Evolutionary conservation across 495 filamentous ascomycete species (phyloP).

Genomic region (Penicillium longicatenatum): DNA sequence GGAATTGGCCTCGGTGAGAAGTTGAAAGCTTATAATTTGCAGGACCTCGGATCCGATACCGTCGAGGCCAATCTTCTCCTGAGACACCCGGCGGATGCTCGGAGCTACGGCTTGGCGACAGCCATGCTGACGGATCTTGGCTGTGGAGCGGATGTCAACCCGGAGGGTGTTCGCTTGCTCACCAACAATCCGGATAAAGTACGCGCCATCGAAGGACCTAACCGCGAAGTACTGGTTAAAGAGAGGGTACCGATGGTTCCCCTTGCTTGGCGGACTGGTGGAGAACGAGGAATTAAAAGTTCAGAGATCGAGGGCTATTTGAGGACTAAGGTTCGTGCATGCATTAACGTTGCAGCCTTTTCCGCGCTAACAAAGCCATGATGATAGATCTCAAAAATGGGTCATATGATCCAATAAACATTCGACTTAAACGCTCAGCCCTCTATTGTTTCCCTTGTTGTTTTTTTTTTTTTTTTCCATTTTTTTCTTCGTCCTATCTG

Average conservation of each 20-base stretch:
- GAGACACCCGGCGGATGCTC: conserved; percentile 89
- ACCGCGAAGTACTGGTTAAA: conserved; percentile 81
- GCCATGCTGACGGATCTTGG: conserved; percentile 90
- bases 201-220: conserved; percentile 87
- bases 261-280: conserved; percentile 83
- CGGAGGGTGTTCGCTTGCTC: conserved; percentile 74
- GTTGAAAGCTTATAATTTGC: conserved; percentile 96
- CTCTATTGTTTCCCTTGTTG: conserved; percentile 5
- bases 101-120: conserved; percentile 92
- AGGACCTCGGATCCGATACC: conserved; percentile 92
- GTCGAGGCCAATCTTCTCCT: conserved; percentile 93
- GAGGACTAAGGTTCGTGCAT: conserved; percentile 74
- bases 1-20: conserved; percentile 95
- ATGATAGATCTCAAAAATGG: conserved; percentile 68
- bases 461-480: not conserved
- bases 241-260: conserved; percentile 95
- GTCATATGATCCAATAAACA: conserved; percentile 61
- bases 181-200: conserved; percentile 99
- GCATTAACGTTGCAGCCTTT: conserved; percentile 3
- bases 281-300: conserved; percentile 78
- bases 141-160: conserved; percentile 55
- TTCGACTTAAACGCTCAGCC: not conserved
- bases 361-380: conserved; percentile 7
- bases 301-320: conserved; percentile 91
- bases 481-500: conserved; percentile 11